A percentile compares a stretch with the other conserved stretches of the same genome.
Conservation (phyloP, 164 flowering plant species). For the Aristolochia californica region DNA sequence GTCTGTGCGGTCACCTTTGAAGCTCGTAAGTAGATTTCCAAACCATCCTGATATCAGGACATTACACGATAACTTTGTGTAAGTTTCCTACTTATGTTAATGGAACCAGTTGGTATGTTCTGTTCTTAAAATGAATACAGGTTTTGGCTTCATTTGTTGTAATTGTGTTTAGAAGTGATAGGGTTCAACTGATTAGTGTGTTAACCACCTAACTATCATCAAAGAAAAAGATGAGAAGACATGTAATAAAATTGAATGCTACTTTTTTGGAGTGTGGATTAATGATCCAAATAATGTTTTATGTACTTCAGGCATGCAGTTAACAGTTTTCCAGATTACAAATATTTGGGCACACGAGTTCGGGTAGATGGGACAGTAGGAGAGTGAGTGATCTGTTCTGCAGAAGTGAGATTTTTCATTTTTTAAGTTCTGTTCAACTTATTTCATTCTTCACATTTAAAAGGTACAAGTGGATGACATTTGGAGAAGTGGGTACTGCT, state of each 20-base stretch:
- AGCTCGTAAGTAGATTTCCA: slow-evolving; percentile 44
- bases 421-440: slow-evolving; percentile 2
- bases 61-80: slow-evolving; percentile 71
- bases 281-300: neutral
- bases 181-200: neutral
- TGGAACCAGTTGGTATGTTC: neutral
- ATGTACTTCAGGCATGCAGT: slow-evolving; percentile 44
- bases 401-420: neutral
- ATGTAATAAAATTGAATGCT: no score
- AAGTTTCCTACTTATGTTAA: slow-evolving; percentile 11
- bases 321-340: slow-evolving; percentile 60
- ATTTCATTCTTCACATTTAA: slow-evolving; percentile 7
- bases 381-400: slow-evolving; percentile 33
- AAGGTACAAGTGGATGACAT: slow-evolving; percentile 99
- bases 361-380: slow-evolving; percentile 78
- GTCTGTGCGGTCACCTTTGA: slow-evolving; percentile 54
- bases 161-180: neutral
- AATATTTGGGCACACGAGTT: slow-evolving; percentile 78
- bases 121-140: no score
- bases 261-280: neutral
- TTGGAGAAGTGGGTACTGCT: slow-evolving; percentile 86
- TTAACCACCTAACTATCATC: neutral
- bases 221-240: neutral
- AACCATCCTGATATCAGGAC: slow-evolving; percentile 58
- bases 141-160: neutral